Evolutionary conservation across 139 green algal genomes (phyloP).

Genomic region (Closterium sp.): DNA sequence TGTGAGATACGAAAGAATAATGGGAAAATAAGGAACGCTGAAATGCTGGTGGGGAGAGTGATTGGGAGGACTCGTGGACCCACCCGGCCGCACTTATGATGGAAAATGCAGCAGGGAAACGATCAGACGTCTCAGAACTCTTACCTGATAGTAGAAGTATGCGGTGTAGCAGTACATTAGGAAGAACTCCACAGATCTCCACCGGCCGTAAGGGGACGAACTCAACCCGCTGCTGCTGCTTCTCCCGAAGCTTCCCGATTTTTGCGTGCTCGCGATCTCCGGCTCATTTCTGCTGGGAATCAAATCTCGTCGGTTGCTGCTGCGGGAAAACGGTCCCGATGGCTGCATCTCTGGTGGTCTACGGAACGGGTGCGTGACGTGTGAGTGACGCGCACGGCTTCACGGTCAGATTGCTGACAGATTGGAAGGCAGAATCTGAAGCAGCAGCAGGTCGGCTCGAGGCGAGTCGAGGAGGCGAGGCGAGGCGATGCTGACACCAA

Average conservation of each 20-base stretch:
- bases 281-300: not conserved
- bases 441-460: too few species aligned
- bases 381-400: too few species aligned
- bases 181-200: not conserved
- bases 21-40: too few species aligned
- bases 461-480: too few species aligned
- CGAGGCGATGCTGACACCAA: too few species aligned
- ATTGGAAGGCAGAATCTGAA: not conserved
- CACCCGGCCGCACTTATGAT: too few species aligned
- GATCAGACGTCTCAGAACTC: not conserved
- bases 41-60: too few species aligned
- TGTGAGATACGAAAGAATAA: too few species aligned
- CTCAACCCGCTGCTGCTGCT: not conserved
- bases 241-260: not conserved
- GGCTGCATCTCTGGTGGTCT: not conserved
- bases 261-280: not conserved
- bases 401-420: not conserved
- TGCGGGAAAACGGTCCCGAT: not conserved
- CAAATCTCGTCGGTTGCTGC: not conserved
- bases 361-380: not conserved
- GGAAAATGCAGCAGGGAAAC: not conserved
- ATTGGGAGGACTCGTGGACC: too few species aligned
- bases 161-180: not conserved
- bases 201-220: not conserved
- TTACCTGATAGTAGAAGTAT: not conserved